Conservation (phyloP, 2,329 filamentous ascomycete species). For the Onygena corvina region DNA sequence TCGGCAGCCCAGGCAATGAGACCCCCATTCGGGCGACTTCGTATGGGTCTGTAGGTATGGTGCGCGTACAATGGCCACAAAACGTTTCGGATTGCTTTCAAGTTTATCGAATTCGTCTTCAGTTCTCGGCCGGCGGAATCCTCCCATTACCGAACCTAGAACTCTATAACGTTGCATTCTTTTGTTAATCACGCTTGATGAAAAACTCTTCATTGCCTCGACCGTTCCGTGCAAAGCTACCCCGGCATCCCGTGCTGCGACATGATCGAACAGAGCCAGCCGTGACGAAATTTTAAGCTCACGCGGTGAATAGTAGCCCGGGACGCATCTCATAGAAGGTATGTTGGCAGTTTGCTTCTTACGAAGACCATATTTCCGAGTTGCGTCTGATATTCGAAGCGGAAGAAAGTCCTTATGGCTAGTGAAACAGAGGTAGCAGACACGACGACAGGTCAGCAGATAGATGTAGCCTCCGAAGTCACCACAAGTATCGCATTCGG, state of each 20-base stretch:
- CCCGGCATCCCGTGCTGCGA: not conserved
- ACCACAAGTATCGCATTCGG: constrained; percentile 27
- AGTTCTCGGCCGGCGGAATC: constrained; percentile 10
- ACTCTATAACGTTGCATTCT: not conserved
- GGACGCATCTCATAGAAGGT: constrained; percentile 3
- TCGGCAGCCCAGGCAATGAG: constrained; percentile 16
- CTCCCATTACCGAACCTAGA: not conserved
- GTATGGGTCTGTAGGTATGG: constrained; percentile 9
- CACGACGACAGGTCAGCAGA: constrained; percentile 29
- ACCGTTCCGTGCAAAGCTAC: not conserved
- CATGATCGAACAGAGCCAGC: not conserved
- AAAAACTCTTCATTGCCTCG: not conserved
- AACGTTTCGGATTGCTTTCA: constrained; percentile 9
- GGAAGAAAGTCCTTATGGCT: constrained; percentile 9
- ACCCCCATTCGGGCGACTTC: constrained; percentile 13
- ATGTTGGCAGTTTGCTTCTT: not conserved
- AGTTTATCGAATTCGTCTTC: constrained; percentile 13
- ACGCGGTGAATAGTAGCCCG: not conserved
- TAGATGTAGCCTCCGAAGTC: constrained; percentile 32
- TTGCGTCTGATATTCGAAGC: not conserved
- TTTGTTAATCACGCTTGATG: not conserved
- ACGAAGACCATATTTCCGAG: not conserved
- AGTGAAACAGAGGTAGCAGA: constrained; percentile 32
- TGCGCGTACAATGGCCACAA: constrained; percentile 16
- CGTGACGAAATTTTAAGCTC: not conserved